phyloP scores from a whole-genome alignment of 2,329 filamentous ascomycete species.

The Plenodomus tracheiphilus region DNA sequence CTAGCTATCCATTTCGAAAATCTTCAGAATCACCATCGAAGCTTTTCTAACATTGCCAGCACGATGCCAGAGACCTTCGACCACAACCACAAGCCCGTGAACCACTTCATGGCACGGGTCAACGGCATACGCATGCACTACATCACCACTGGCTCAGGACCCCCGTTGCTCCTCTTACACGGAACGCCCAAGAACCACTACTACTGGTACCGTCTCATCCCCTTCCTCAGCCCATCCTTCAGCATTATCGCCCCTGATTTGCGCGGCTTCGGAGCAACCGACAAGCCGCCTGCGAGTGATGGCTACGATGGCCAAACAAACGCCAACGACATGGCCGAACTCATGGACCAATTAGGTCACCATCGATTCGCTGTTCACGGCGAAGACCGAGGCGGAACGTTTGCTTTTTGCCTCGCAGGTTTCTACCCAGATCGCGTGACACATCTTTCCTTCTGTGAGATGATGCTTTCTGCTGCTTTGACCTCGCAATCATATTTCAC shows the following conservation, averaged over 20 bases:
- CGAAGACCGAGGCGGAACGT: conserved; percentile 39
- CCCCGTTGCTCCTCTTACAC: conserved; percentile 23
- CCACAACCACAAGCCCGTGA: conserved; percentile 15
- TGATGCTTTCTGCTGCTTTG: conserved; percentile 20
- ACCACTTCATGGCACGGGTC: conserved; percentile 23
- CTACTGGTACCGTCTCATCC: conserved; percentile 45
- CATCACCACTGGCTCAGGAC: conserved; percentile 23
- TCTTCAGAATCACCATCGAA: neutral
- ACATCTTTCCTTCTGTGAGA: conserved; percentile 24
- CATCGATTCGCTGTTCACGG: conserved; percentile 76
- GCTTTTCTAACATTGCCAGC: neutral
- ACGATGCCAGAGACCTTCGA: conserved; percentile 25
- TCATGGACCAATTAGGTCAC: conserved; percentile 57
- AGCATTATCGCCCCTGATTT: conserved; percentile 44
- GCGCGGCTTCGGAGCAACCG: conserved; percentile 45
- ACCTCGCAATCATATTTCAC: conserved; percentile 25
- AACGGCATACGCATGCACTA: conserved; percentile 28
- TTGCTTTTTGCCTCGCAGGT: conserved; percentile 22
- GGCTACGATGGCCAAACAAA: conserved; percentile 45
- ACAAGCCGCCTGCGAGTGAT: conserved; percentile 43
- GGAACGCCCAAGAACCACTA: conserved; percentile 28
- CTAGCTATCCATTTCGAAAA: neutral
- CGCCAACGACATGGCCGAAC: conserved; percentile 39
- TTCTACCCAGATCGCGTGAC: conserved; percentile 19
- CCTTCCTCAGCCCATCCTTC: conserved; percentile 41